These are phyloP conservation scores for Cyanidioschyzon merolae DNA, from an alignment of 23 red algal species.

Conservation along the genomic window DNA sequence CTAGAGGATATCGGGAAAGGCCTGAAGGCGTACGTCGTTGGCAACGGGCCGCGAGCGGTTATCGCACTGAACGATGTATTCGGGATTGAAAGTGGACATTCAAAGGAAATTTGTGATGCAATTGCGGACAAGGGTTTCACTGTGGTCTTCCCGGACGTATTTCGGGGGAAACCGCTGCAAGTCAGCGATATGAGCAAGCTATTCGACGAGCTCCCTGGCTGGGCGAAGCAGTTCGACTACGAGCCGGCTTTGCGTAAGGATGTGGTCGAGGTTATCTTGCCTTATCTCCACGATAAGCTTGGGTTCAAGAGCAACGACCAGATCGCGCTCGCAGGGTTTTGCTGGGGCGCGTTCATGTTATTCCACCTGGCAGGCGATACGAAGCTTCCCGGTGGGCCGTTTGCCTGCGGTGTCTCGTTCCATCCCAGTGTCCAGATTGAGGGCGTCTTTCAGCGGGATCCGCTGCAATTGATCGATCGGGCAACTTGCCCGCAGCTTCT, in stretches of 20 bases:
- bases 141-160: not conserved
- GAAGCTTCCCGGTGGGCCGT: slow-evolving; percentile 3
- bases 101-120: slow-evolving; percentile 11
- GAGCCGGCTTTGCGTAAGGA: not conserved
- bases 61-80: not conserved
- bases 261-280: not conserved
- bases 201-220: not conserved
- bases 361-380: slow-evolving; percentile 10
- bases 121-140: not conserved
- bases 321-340: slow-evolving; percentile 10
- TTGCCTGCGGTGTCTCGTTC: slow-evolving; percentile 11
- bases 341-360: slow-evolving; percentile 3
- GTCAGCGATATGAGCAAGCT: not conserved
- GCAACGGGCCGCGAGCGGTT: not conserved
- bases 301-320: slow-evolving; percentile 2
- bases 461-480: slow-evolving; percentile 14
- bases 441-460: not conserved
- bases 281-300: not conserved
- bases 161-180: not conserved
- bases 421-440: slow-evolving; percentile 7
- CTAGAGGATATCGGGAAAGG: slow-evolving; percentile 1
- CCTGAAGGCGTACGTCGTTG: slow-evolving; percentile 6
- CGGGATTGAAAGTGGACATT: slow-evolving; percentile 8
- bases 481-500: slow-evolving; percentile 8
- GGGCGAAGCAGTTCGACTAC: slow-evolving; percentile 9